Conservation (phyloP, 208 protist species). For the Acanthamoeba culbertsoni region DNA sequence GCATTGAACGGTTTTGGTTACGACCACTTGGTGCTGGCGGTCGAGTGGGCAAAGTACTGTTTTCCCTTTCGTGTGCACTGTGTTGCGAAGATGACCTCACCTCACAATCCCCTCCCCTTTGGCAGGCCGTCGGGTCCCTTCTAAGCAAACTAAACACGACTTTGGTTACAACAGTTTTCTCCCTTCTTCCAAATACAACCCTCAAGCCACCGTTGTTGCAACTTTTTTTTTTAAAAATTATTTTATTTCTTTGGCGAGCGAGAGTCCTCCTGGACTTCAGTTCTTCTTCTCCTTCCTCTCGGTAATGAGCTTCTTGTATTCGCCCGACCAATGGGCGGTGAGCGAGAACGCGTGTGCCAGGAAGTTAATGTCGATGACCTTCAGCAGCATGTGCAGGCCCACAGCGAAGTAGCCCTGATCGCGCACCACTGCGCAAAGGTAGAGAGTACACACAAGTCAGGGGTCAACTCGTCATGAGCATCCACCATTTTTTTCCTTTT, state of each 20-base stretch:
- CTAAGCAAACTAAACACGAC: no score
- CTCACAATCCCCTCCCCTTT: no score
- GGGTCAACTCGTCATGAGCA: background rate
- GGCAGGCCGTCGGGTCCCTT: no score
- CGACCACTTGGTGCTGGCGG: slow-evolving; percentile 76
- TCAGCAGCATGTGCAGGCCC: slow-evolving; percentile 27
- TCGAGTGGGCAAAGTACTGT: slow-evolving; percentile 73
- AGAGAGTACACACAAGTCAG: background rate
- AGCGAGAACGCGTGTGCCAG: background rate
- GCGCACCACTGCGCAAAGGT: background rate
- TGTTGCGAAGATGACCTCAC: no score
- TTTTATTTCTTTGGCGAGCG: background rate
- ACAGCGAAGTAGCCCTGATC: slow-evolving; percentile 36
- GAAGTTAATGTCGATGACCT: slow-evolving; percentile 30
- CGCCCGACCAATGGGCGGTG: background rate
- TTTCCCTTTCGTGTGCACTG: no score
- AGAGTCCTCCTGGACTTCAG: background rate
- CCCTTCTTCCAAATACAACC: no score
- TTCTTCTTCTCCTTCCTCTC: slow-evolving; percentile 36
- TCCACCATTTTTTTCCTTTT: no score
- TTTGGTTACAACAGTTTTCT: no score
- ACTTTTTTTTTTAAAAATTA: no score
- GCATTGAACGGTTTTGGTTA: slow-evolving; percentile 75
- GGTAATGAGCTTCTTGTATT: slow-evolving; percentile 6
- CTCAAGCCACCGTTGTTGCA: no score